phyloP scores from a whole-genome alignment of 192 early-diverging fungal species.

The Gonapodya sp. region DNA sequence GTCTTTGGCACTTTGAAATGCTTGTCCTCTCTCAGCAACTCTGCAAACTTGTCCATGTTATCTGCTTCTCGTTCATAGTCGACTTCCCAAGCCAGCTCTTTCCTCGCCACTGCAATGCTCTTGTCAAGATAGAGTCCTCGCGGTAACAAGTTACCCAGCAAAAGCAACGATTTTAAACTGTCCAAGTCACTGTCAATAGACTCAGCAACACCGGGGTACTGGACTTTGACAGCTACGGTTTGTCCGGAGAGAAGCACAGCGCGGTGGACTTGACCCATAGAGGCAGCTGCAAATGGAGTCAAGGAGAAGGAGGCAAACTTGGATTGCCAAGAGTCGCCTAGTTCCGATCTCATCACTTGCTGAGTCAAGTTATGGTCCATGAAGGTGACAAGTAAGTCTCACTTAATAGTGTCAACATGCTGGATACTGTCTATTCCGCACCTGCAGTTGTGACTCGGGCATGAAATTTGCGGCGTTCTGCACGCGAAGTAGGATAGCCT shows the following conservation, averaged over 20 bases:
- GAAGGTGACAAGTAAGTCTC: background rate
- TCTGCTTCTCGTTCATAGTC: conserved; percentile 85
- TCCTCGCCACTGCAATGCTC: conserved; percentile 79
- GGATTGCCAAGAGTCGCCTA: conserved; percentile 48
- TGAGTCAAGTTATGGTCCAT: background rate
- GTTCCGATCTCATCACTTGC: conserved; percentile 17
- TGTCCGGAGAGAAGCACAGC: conserved; percentile 44
- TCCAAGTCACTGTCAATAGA: conserved; percentile 83
- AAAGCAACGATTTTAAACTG: conserved; percentile 67
- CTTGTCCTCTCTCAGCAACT: conserved; percentile 46
- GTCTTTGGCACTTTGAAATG: conserved; percentile 58
- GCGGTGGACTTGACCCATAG: conserved; percentile 75
- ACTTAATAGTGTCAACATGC: background rate
- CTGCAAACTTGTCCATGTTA: conserved; percentile 57
- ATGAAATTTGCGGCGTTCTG: conserved; percentile 95
- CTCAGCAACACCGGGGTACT: conserved; percentile 87
- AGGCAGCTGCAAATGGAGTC: conserved; percentile 87
- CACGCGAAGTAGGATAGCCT: conserved; percentile 70
- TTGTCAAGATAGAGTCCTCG: conserved; percentile 94
- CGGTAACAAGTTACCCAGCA: conserved; percentile 77
- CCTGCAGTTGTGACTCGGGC: conserved; percentile 78
- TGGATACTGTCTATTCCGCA: conserved; percentile 14
- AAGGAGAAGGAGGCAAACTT: conserved; percentile 60
- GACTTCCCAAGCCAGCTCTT: conserved; percentile 86
- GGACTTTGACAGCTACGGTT: conserved; percentile 84